Evolutionary conservation across 345 rosid species (phyloP), one percentile per base, ranked within the genome.

Genomic region (Viola odorata): DNA sequence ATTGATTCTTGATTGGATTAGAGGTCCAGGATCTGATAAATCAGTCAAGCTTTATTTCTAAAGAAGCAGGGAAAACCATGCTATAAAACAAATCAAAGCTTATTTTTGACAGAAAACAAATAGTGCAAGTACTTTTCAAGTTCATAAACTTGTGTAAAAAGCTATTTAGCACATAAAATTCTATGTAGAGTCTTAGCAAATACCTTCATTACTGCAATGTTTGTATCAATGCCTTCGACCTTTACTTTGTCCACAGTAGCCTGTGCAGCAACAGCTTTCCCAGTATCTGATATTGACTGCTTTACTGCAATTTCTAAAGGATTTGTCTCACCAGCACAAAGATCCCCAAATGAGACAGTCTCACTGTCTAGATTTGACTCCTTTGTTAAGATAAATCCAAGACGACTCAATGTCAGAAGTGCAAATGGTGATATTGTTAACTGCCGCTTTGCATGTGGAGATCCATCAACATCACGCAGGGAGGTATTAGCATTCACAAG

Each of bases 161-260:
- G 32, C 32, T 23, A 23, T 23, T 23, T 23, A 23, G 32, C 32
- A 23, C 32, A 23, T 23, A 23, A 23, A 23, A 0, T 23, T 23
- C 32, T 23, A 23, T 23, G 2, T 23, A 23, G 32, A 23, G 32
- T 23, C 1, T 23, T 23, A 23, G 32, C 32, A 23, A 65, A 50
- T 6, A 71, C 98, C 98, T 87, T 87, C 96, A 87, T 89, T 39
- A 89, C 85, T 44, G 88, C 96, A 63, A 77, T 65, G 77, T 89
- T 92, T 50, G 91, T 92, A 74, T 92, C 98, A 45, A 92, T 81
- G 41, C 96, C 96, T 76, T 92, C 96, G 65, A 92, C 96, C 69
- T 92, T 92, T 64, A 89, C 98, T 89, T 89, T 86, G 62, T 89
- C 83, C 61, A 89, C 95, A 32, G 98, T 85, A 40, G 92, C 98